Base-by-base conservation (phyloP, 192 early-diverging fungal genomes). In the Phlyctochytrium planicorne region DNA sequence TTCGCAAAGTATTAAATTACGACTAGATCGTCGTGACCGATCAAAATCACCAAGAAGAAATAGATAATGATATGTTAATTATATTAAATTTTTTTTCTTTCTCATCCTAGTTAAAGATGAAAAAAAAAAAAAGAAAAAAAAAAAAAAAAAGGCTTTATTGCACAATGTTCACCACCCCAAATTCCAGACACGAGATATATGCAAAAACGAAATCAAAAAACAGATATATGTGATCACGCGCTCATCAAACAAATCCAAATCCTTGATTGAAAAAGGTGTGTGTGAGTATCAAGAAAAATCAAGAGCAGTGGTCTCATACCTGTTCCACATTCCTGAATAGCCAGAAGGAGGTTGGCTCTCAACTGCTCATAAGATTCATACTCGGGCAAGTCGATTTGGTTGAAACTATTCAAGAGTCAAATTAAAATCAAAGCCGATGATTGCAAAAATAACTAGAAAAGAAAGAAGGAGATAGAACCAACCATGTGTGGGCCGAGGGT, bases 401-500 rank as follows among this genome's bases (percentile, higher is more conserved):
- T 99, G 80, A 99, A 99, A 75, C 91, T 90, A 81, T 27, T 52
- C 30, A 53, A 69, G 30, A 71, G 20, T 23, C 23, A 27, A 35
- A 50, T 52, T 14, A 65, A 37, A 47, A 29, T 68, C 34, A 62
- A 55, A 47, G 30, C 25, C 14, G 2, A 20, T 47, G 25, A 31
- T 53, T 33, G 23, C 31, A 23, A 20, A 47, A 20, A 47, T 14
- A 47, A 47, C 40, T 47, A 20, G 40, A 47, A 47, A 47, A 20
- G 40, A 47, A 20, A 47, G 40, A 6, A 47, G 23, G 20, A 29
- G 34, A 36, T 50, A 3, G 59, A 25, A 34, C 40, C 34, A 23
- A 47, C 91, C 97, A 98, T 52, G 97, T 98, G 75, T 98, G 97
- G 14, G 97, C 97, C 20, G 91, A 93, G 17, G 97, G 97, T 30